Conservation (phyloP, 2,329 filamentous ascomycete genomes). For the Fusarium ambrosium region DNA sequence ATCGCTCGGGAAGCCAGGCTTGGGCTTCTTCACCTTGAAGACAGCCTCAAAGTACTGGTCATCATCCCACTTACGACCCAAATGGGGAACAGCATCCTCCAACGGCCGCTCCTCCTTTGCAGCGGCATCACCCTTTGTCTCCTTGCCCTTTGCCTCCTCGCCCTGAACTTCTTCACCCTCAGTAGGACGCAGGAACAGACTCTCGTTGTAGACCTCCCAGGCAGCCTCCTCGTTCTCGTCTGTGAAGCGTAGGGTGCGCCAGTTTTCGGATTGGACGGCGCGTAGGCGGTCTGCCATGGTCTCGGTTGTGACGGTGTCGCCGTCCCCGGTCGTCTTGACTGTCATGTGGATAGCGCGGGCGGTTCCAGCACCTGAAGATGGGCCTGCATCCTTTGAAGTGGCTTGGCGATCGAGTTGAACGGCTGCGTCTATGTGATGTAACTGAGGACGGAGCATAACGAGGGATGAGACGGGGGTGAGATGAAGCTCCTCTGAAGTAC, state of each 20-base stretch:
- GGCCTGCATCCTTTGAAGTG: slow-evolving; percentile 53
- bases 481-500: slow-evolving; percentile 79
- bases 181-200: slow-evolving; percentile 64
- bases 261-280: slow-evolving; percentile 83
- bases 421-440: slow-evolving; percentile 91
- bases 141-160: slow-evolving; percentile 29
- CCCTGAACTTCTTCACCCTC: slow-evolving; percentile 23
- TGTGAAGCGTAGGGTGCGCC: slow-evolving; percentile 83
- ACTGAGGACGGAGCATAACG: slow-evolving; percentile 90
- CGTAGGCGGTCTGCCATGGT: slow-evolving; percentile 83
- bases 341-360: slow-evolving; percentile 88
- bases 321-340: slow-evolving; percentile 81
- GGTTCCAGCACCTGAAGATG: slow-evolving; percentile 57
- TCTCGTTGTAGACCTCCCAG: slow-evolving; percentile 81
- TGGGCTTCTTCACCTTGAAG: slow-evolving; percentile 58
- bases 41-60: slow-evolving; percentile 61
- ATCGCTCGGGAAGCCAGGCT: slow-evolving; percentile 46
- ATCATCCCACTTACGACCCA: slow-evolving; percentile 60
- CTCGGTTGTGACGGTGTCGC: slow-evolving; percentile 73
- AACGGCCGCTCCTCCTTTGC: slow-evolving; percentile 43
- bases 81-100: slow-evolving; percentile 54
- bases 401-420: slow-evolving; percentile 75
- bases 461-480: slow-evolving; percentile 86
- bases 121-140: slow-evolving; percentile 24
- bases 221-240: slow-evolving; percentile 84